Evolutionary conservation across 768 basidiomycete species (phyloP).

Genomic region (Nidula microcarpa): DNA sequence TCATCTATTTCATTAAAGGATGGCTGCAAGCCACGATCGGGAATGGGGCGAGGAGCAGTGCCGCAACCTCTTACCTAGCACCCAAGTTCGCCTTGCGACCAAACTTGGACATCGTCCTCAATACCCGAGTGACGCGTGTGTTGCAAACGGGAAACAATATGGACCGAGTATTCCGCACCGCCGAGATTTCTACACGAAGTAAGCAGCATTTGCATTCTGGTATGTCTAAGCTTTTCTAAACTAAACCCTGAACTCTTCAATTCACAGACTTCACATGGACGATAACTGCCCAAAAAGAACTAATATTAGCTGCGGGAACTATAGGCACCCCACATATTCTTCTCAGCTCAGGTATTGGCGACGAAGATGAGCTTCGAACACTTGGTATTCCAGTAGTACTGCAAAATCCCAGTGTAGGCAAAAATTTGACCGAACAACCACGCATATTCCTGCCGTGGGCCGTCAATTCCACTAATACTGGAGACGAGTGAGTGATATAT

Average conservation of each 20-base stretch:
- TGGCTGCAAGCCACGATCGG: constrained; percentile 16
- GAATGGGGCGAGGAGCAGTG: constrained; percentile 12
- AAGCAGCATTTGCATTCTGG: neutral
- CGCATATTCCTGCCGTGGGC: constrained; percentile 10
- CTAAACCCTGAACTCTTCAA: neutral
- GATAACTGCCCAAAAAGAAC: constrained; percentile 18
- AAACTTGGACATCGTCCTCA: constrained; percentile 62
- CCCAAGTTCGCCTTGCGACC: constrained; percentile 30
- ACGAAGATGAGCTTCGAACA: constrained; percentile 7
- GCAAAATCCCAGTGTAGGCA: constrained; percentile 20
- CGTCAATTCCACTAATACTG: constrained; percentile 1
- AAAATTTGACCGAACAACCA: constrained; percentile 9
- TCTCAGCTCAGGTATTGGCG: constrained; percentile 25
- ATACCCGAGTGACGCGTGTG: constrained; percentile 55
- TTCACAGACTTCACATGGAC: neutral
- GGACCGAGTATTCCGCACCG: constrained; percentile 17
- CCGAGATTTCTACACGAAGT: neutral
- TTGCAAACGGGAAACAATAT: constrained; percentile 38
- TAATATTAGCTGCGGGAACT: constrained; percentile 27
- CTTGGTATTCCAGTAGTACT: constrained; percentile 14
- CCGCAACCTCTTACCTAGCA: constrained; percentile 21
- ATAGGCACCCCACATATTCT: constrained; percentile 24
- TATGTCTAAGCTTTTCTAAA: neutral
- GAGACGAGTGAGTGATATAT: no score
- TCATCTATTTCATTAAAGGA: constrained; percentile 6